Conservation (phyloP, 2,329 filamentous ascomycete genomes). For the Nemania abortiva region DNA sequence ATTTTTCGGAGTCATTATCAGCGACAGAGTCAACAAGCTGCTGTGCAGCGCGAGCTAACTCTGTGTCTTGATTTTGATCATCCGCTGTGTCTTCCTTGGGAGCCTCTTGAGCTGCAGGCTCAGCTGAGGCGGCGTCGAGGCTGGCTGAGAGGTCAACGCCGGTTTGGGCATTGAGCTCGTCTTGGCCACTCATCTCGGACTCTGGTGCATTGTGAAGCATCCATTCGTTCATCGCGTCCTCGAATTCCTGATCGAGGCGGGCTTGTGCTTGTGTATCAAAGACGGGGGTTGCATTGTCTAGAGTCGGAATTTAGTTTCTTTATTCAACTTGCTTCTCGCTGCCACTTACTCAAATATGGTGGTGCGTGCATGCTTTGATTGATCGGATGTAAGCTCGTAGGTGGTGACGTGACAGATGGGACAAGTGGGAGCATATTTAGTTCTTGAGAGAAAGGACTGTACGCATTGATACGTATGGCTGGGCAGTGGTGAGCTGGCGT, state of each 20-base stretch:
- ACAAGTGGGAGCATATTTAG: no score
- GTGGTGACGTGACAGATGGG: no score
- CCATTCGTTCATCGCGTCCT: constrained; percentile 43
- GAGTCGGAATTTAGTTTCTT: constrained; percentile 9
- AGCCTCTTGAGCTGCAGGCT: constrained; percentile 6
- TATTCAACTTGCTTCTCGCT: background rate
- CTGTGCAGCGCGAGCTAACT: constrained; percentile 78
- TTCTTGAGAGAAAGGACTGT: no score
- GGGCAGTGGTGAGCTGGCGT: constrained; percentile 44
- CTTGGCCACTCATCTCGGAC: constrained; percentile 10
- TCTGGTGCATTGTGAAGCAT: constrained; percentile 38
- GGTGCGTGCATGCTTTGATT: background rate
- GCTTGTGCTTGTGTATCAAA: constrained; percentile 26
- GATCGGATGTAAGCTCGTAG: constrained; percentile 64
- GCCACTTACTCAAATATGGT: constrained; percentile 21
- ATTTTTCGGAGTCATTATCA: constrained; percentile 77
- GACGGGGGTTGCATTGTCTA: constrained; percentile 7
- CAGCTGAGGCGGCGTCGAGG: constrained; percentile 1
- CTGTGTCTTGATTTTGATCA: constrained; percentile 64
- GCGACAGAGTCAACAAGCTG: constrained; percentile 76
- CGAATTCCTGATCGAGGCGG: constrained; percentile 36
- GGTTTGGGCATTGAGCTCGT: constrained; percentile 27
- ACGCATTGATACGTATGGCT: no score
- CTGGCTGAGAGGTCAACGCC: constrained; percentile 11
- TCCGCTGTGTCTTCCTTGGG: constrained; percentile 46